Base-by-base conservation (phyloP, 495 filamentous ascomycete genomes). In the Penicillium cosmopolitanum region DNA sequence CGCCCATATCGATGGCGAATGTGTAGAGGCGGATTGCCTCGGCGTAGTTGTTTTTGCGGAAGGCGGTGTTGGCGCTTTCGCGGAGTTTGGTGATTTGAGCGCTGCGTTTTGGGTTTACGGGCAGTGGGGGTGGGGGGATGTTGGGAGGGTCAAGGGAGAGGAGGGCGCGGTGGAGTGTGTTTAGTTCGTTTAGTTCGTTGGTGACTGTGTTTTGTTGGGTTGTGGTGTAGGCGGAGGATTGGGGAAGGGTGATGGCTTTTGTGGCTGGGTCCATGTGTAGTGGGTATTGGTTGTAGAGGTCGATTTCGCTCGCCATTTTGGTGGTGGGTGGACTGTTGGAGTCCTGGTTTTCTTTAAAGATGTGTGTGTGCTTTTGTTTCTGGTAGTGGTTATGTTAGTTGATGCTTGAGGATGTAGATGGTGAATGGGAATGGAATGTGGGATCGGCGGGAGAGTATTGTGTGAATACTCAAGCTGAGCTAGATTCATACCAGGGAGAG, bases 11-110 rank as follows among this genome's bases (percentile, higher is more conserved):
- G 58, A 98, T 84, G 1, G 88, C 94, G 44, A 90, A 84, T 1
- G 81, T 84, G 80, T 98, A 98, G 56, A 92, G 81, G 46, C 86
- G 86, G 53, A 92, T 79, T 13, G 96, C 95, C 25, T 95, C 90
- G 58, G 72, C 70, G 77, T 91, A 81, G 62, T 84, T 81, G 64
- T 80, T 78, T 72, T 94, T 93, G 70, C 89, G 88, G 80, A 89
- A 92, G 65, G 88, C 85, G 51, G 80, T 72, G 82, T 97, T 97
- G 62, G 89, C 95, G 52, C 79, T 81, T 67, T 97, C 94, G 76
- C 93, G 91, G 63, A 98, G 89, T 72, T 97, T 98, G 74, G 77
- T 83, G 73, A 98, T 88, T 67, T 92, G 87, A 36, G 90, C 91
- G 66, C 81, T 83, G 59, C 92, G 91, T 76, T 96, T 94, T 28